Evolutionary conservation across 306 rosid genomes (phyloP), one percentile per base, ranked within the genome.

Genomic region (Prunus campanulata): DNA sequence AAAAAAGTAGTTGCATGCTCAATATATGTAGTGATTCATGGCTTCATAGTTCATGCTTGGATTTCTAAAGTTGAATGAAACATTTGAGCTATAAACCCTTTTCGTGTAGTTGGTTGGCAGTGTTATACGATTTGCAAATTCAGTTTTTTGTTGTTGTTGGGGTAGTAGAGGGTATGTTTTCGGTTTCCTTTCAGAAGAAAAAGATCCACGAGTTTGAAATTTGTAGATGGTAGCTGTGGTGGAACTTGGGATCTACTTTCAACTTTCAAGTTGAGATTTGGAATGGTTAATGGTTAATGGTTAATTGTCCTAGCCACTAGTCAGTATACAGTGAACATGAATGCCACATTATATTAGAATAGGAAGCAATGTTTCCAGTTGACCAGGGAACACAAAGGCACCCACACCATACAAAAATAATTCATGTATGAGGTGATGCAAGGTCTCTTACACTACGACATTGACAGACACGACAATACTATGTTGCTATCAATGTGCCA

Each of bases 281-380:
- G 39, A 32, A 32, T 32, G 39, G 39, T 32, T 32, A 32, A 32
- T 32, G 39, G 39, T 32, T 32, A 32, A 32, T 32, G 1, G 39
- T 5, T 32, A 32, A 11, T 49, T 12, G 52, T 9, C 62, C 4
- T 56, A 56, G 12, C 8, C 25, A 8, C 22, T 18, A 54, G 24
- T 13, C 5, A 49, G 54, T 2, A 50, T 8, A 2, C 55, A 50
- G 27, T 30, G 13, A 30, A 35, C 6, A 65, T 35, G 49, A 65
- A 65, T 65, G 50, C 22, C 2, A 19, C 25, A 44, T 39, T 20
- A 20, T 55, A 20, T 55, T 54, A n/a, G 20, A 54, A 18, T 54
- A 10, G 71, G 52, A 66, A 66, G 52, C 52, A 11, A 14, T 66
- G 71, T 66, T 66, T 66, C 30, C 44, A 51, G 71, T 66, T 66